A percentile compares a stretch with the other conserved stretches of the same genome.
phyloP scores from a whole-genome alignment of 805 yeast genomes.

The Candida ipomoeae region DNA sequence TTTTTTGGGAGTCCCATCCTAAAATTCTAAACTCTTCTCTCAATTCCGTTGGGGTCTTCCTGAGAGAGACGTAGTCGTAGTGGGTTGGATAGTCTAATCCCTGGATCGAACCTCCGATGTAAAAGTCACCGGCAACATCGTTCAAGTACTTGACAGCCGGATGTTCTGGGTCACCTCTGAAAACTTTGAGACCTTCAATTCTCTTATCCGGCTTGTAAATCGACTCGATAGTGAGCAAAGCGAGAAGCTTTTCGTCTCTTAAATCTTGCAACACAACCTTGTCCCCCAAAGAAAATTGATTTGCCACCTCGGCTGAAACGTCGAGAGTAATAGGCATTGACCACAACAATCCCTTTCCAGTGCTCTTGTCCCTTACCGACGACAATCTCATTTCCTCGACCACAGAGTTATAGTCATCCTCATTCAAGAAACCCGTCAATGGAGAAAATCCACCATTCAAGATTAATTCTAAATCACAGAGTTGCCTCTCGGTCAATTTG shows the following conservation, averaged over 20 bases:
- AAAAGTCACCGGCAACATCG: conserved; percentile 74
- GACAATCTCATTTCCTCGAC: conserved; percentile 67
- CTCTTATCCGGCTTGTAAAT: conserved; percentile 78
- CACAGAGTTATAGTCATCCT: conserved; percentile 66
- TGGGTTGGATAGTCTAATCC: conserved; percentile 83
- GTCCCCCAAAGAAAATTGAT: conserved; percentile 47
- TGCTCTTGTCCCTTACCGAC: conserved; percentile 29
- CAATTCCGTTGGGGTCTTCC: conserved; percentile 88
- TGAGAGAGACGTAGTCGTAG: conserved; percentile 81
- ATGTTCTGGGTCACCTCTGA: conserved; percentile 96
- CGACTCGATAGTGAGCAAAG: conserved; percentile 75
- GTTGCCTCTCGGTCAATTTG: conserved; percentile 75
- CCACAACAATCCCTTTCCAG: conserved; percentile 69
- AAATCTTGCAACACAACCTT: conserved; percentile 75
- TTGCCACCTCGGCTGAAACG: conserved; percentile 50
- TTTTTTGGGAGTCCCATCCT: conserved; percentile 69
- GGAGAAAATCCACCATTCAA: conserved; percentile 95
- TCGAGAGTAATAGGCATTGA: conserved; percentile 92
- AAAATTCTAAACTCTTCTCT: conserved; percentile 76
- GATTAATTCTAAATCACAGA: conserved; percentile 89
- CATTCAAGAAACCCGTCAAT: conserved; percentile 58
- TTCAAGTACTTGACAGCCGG: conserved; percentile 79
- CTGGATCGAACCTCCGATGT: conserved; percentile 83
- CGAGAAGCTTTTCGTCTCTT: conserved; percentile 73
- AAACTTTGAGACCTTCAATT: conserved; percentile 77